Conservation (phyloP, 768 basidiomycete genomes). For the Boletus coccyginus region DNA sequence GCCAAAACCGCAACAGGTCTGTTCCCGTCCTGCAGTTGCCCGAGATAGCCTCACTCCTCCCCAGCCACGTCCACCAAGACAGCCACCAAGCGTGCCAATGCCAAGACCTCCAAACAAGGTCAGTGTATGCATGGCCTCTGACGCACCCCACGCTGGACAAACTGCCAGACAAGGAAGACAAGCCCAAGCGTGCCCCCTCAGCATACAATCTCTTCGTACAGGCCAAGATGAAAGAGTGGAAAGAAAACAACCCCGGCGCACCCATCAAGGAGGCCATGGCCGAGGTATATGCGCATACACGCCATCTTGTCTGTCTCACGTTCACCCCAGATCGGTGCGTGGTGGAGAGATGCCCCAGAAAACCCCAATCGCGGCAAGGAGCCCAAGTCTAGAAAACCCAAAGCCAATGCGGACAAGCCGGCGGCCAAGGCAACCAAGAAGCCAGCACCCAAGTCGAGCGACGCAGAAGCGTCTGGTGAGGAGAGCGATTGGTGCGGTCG, state of each 20-base stretch:
- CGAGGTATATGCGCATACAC: constrained; percentile 31
- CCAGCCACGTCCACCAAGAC: constrained; percentile 54
- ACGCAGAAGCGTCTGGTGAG: constrained; percentile 23
- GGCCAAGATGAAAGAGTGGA: constrained; percentile 56
- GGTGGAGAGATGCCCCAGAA: constrained; percentile 60
- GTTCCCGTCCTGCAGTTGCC: constrained; percentile 3
- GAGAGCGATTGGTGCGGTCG: constrained; percentile 18
- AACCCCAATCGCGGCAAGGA: constrained; percentile 63
- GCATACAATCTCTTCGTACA: constrained; percentile 60
- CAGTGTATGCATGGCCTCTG: constrained; percentile 10
- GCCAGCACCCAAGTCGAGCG: constrained; percentile 19
- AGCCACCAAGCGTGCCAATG: constrained; percentile 53
- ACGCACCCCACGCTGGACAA: neutral
- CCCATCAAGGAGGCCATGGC: constrained; percentile 54
- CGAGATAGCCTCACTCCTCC: constrained; percentile 1
- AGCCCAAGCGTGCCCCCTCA: constrained; percentile 55
- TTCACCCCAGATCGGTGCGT: constrained; percentile 44
- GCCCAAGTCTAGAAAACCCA: constrained; percentile 45
- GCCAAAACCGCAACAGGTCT: constrained; percentile 50
- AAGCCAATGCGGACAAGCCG: constrained; percentile 27
- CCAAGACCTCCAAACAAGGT: constrained; percentile 41
- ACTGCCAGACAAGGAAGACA: constrained; percentile 38
- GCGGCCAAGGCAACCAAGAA: constrained; percentile 9
- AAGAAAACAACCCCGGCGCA: constrained; percentile 46
- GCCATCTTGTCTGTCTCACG: constrained; percentile 4